phyloP scores from a whole-genome alignment of 495 filamentous ascomycete species.

The Penicillium simplicissimum region DNA sequence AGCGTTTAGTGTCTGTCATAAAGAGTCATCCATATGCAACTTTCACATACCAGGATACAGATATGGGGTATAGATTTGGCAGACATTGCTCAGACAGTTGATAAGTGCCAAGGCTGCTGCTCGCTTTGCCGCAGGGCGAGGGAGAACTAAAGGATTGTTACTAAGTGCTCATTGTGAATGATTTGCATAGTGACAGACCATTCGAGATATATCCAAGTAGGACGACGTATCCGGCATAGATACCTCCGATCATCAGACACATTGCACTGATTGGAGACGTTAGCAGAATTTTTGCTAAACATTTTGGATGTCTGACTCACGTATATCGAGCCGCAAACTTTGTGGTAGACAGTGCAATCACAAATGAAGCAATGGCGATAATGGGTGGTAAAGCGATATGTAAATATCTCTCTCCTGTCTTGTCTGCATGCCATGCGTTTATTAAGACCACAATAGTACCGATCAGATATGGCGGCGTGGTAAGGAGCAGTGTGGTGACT shows the following conservation, averaged over 20 bases:
- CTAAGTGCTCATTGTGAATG: neutral
- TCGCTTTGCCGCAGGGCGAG: conserved; percentile 26
- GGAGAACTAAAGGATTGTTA: conserved; percentile 9
- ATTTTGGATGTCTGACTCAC: conserved; percentile 6
- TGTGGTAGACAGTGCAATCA: conserved; percentile 62
- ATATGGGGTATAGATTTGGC: conserved; percentile 24
- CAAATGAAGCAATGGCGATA: conserved; percentile 66
- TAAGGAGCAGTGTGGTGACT: conserved; percentile 57
- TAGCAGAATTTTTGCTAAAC: neutral
- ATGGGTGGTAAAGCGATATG: conserved; percentile 66
- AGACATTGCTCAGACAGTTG: conserved; percentile 27
- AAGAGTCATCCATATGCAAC: neutral
- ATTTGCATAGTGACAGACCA: neutral
- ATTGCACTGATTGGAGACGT: conserved; percentile 12
- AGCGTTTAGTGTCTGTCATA: neutral
- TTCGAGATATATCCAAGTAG: conserved; percentile 64
- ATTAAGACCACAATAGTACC: conserved; percentile 63
- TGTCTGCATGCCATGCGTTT: conserved; percentile 74
- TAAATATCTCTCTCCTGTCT: conserved; percentile 70
- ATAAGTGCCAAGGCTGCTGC: conserved; percentile 25
- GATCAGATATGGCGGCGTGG: conserved; percentile 69
- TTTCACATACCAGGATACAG: conserved; percentile 17
- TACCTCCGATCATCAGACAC: conserved; percentile 22
- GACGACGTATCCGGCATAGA: conserved; percentile 59
- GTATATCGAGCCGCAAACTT: conserved; percentile 30